Evolutionary conservation across 495 filamentous ascomycete genomes (phyloP).

Genomic region (Xylaria flabelliformis): DNA sequence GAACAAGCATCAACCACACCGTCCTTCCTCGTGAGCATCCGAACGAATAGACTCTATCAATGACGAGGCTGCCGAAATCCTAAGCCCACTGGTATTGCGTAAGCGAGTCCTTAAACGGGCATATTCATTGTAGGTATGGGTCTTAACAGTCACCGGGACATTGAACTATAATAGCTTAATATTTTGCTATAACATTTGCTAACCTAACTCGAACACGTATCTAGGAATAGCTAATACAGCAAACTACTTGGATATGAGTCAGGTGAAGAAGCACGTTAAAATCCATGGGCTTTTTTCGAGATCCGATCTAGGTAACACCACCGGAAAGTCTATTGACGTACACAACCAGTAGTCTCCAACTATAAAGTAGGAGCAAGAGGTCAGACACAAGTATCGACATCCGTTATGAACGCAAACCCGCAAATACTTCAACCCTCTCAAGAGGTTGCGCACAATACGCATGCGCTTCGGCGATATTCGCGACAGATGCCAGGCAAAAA

Average conservation of each 20-base stretch:
- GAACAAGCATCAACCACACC: background rate
- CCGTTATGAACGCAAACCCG: background rate
- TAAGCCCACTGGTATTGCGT: background rate
- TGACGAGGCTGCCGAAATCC: background rate
- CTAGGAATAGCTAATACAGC: background rate
- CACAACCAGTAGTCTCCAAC: background rate
- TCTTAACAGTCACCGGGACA: background rate
- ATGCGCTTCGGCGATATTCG: background rate
- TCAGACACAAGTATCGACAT: background rate
- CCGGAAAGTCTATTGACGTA: background rate
- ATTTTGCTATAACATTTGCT: background rate
- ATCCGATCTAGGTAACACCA: background rate
- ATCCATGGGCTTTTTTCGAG: background rate
- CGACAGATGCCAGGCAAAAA: background rate
- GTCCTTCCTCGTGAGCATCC: background rate
- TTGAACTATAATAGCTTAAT: background rate
- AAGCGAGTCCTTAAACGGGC: background rate
- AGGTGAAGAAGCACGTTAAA: background rate
- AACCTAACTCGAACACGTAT: background rate
- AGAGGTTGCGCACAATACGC: background rate
- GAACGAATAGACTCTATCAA: background rate
- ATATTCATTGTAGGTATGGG: background rate
- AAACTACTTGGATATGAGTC: background rate
- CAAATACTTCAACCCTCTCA: background rate
- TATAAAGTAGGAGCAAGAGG: background rate